Evolutionary conservation across 169 alveolate genomes (phyloP), one percentile per base, ranked within the genome.

Genomic region (Hepatocystis sp.): DNA sequence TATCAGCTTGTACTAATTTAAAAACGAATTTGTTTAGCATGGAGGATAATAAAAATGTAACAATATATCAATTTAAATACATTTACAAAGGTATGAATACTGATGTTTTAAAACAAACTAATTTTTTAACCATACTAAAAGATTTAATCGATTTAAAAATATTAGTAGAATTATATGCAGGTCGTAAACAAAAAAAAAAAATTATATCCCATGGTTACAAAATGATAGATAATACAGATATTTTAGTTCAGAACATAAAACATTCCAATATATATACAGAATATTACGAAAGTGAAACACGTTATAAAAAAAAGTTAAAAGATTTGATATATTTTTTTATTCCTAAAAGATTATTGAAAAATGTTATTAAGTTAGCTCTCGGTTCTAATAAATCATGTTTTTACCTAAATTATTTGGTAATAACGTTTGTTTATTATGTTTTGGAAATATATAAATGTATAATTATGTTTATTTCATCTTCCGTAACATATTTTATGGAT

Each of bases 291-390:
- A 61, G 23, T 30, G 66, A 81, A 47, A n/a, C 51, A 52, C 60
- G 51, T 47, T 81, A 81, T 66, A 30, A 51, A 13, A 30, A 81
- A 39, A 81, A 63, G 47, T 5, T 81, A 21, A 51, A 81, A 32
- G 84, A 81, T 32, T 17, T 81, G 11, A 32, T 81, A 42, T 81
- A 47, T 81, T 81, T 81, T 63, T 81, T 81, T 42, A 81, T 81
- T 7, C 89, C 89, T 28, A 23, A 10, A 7, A 36, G 10, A 10
- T 36, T 36, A 36, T 36, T 36, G 5, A 36, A 36, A 36, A 10
- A 7, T 7, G n/a, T n/a, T n/a, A n/a, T n/a, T n/a, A n/a, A n/a
- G n/a, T n/a, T n/a, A n/a, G n/a, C n/a, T n/a, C n/a, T n/a, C n/a
- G n/a, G n/a, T n/a, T n/a, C n/a, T n/a, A n/a, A n/a, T n/a, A n/a